Percentiles rank a stretch among this genome's conserved stretches.
Conservation (phyloP, 1,284 basidiomycete genomes). For the Sparassis latifolia region DNA sequence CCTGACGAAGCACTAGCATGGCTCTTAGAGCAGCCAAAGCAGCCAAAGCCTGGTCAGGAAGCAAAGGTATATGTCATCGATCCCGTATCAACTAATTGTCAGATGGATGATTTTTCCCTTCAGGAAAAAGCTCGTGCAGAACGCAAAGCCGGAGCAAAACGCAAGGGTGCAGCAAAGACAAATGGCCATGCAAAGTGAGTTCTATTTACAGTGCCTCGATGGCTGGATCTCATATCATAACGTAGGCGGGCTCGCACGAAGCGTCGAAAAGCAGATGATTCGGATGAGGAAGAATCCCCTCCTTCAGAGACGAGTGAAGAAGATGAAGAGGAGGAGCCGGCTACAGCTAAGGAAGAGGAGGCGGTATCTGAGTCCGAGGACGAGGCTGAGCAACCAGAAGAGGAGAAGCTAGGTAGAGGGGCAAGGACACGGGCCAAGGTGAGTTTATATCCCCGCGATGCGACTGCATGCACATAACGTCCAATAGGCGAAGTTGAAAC, state of each 20-base stretch:
- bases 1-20: constrained; percentile 51
- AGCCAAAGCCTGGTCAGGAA: constrained; percentile 16
- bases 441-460: constrained; percentile 1
- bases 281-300: constrained; percentile 27
- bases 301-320: constrained; percentile 18
- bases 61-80: constrained; percentile 12
- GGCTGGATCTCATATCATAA: background rate
- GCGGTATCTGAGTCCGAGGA: constrained; percentile 21
- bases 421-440: constrained; percentile 42
- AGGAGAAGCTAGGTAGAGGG: constrained; percentile 30
- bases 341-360: constrained; percentile 23
- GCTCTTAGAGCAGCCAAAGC: constrained; percentile 37
- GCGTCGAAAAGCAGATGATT: constrained; percentile 30
- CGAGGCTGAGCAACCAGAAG: constrained; percentile 24
- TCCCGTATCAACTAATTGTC: background rate
- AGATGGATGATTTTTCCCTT: background rate
- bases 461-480: background rate
- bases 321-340: constrained; percentile 20
- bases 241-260: constrained; percentile 24
- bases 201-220: no score
- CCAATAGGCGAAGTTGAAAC: constrained; percentile 21
- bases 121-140: constrained; percentile 28
- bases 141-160: constrained; percentile 28
- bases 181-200: constrained; percentile 38
- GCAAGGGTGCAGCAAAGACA: constrained; percentile 33